Percentiles rank a stretch among this genome's conserved stretches.
Conservation (phyloP, 164 flowering plant species). For the Cinnamomum chago region DNA sequence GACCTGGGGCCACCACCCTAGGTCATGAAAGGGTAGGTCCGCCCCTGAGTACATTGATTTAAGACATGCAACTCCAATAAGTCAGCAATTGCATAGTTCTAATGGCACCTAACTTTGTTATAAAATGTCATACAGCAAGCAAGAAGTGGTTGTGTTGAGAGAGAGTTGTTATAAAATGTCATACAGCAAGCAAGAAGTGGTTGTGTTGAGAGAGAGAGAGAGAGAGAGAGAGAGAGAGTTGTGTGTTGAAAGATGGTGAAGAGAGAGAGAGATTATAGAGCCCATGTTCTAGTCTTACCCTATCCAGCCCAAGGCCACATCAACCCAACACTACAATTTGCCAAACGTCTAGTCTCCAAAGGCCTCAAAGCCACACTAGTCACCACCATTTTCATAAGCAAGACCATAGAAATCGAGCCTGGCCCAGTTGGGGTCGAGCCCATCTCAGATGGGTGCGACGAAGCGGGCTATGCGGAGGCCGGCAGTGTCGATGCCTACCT, state of each 20-base stretch:
- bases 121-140: too few species aligned
- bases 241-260: background rate
- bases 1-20: too few species aligned
- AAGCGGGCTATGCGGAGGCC: slow-evolving; percentile 3
- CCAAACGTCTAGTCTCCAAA: slow-evolving; percentile 19
- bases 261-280: background rate
- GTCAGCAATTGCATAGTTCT: too few species aligned
- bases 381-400: slow-evolving; percentile 15
- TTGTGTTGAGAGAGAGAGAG: background rate
- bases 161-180: too few species aligned
- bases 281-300: slow-evolving; percentile 23
- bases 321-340: slow-evolving; percentile 27
- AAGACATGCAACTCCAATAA: too few species aligned
- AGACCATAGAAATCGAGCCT: slow-evolving; percentile 11
- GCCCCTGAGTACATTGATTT: too few species aligned
- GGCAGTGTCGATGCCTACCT: background rate
- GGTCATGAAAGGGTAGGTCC: too few species aligned
- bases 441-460: slow-evolving; percentile 21
- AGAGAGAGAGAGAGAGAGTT: background rate
- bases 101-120: too few species aligned
- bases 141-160: too few species aligned
- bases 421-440: background rate
- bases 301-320: slow-evolving; percentile 25
- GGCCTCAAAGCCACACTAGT: slow-evolving; percentile 19
- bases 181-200: too few species aligned